These are phyloP conservation scores for Seminavis robusta DNA, from an alignment of 108 stramenopile species.

Conservation along the genomic window DNA sequence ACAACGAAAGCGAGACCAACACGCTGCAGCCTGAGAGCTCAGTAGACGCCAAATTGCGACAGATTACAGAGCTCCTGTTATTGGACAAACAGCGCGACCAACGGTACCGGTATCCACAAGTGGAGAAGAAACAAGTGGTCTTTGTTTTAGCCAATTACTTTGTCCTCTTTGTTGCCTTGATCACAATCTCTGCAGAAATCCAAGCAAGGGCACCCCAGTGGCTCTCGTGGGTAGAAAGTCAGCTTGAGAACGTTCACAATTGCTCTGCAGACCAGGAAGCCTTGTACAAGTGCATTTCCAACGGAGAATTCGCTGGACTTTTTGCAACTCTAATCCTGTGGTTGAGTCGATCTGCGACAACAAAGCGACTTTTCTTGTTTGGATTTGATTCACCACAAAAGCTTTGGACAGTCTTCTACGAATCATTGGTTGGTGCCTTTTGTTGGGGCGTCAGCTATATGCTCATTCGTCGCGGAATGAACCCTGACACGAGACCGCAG, in stretches of 20 bases:
- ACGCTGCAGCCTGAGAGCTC: slow-evolving; percentile 38
- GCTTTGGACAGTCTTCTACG: slow-evolving; percentile 84
- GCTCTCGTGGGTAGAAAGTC: slow-evolving; percentile 60
- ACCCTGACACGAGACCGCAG: slow-evolving; percentile 74
- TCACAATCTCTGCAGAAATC: slow-evolving; percentile 83
- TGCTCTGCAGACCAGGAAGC: slow-evolving; percentile 78
- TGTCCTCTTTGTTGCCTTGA: slow-evolving; percentile 70
- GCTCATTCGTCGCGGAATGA: slow-evolving; percentile 81
- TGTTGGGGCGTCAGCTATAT: slow-evolving; percentile 85
- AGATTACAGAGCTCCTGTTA: slow-evolving; percentile 40
- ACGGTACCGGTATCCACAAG: slow-evolving; percentile 2
- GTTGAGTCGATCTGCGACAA: slow-evolving; percentile 66
- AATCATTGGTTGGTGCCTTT: slow-evolving; percentile 69
- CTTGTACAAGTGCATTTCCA: slow-evolving; percentile 67
- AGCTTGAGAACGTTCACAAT: slow-evolving; percentile 75
- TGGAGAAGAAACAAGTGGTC: slow-evolving; percentile 79
- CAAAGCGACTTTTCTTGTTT: slow-evolving; percentile 79
- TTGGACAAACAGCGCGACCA: slow-evolving; percentile 1
- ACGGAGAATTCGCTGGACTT: slow-evolving; percentile 78
- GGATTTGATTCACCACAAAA: slow-evolving; percentile 80
- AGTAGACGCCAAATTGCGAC: slow-evolving; percentile 38
- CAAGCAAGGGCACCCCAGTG: slow-evolving; percentile 72
- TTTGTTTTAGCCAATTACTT: slow-evolving; percentile 78
- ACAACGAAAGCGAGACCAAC: slow-evolving; percentile 1
- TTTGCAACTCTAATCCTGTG: slow-evolving; percentile 73